Conservation (phyloP, 1,284 basidiomycete genomes). For the Trichosporon asahii region DNA sequence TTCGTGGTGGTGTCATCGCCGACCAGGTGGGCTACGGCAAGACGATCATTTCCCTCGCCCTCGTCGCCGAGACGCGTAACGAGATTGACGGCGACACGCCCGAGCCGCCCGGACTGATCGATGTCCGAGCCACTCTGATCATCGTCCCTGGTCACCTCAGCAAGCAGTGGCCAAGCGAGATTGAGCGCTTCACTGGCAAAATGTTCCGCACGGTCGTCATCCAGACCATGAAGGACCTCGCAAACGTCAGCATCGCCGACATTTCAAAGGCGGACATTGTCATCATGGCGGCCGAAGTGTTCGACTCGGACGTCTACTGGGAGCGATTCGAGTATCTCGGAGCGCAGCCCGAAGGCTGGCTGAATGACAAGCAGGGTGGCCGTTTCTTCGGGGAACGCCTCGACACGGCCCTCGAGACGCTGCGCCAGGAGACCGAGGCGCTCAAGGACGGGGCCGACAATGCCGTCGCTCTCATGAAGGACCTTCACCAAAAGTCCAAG, state of each 20-base stretch:
- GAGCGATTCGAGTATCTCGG: constrained; percentile 56
- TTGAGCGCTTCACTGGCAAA: constrained; percentile 68
- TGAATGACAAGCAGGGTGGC: constrained; percentile 58
- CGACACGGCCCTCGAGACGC: constrained; percentile 59
- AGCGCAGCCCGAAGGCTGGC: constrained; percentile 52
- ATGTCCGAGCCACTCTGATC: constrained; percentile 74
- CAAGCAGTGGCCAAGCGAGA: constrained; percentile 84
- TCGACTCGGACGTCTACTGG: constrained; percentile 72
- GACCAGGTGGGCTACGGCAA: constrained; percentile 97
- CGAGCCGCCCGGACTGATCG: constrained; percentile 55
- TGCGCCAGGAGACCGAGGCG: constrained; percentile 65
- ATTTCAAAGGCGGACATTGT: constrained; percentile 80
- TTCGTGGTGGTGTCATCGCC: constrained; percentile 88
- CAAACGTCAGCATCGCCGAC: constrained; percentile 68
- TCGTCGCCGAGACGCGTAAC: constrained; percentile 64
- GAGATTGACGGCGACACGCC: constrained; percentile 51
- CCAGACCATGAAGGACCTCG: constrained; percentile 68
- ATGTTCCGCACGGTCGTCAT: constrained; percentile 59
- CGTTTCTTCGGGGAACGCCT: constrained; percentile 83
- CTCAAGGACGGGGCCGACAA: constrained; percentile 59
- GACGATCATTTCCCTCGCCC: constrained; percentile 86
- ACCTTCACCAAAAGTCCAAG: constrained; percentile 49
- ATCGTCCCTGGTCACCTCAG: constrained; percentile 87
- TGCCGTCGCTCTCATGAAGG: constrained; percentile 63
- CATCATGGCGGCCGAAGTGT: constrained; percentile 79